Evolutionary conservation across 192 early-diverging fungal species (phyloP), one percentile per base, ranked within the genome.

Genomic region (Gryganskiella cystojenkinii): DNA sequence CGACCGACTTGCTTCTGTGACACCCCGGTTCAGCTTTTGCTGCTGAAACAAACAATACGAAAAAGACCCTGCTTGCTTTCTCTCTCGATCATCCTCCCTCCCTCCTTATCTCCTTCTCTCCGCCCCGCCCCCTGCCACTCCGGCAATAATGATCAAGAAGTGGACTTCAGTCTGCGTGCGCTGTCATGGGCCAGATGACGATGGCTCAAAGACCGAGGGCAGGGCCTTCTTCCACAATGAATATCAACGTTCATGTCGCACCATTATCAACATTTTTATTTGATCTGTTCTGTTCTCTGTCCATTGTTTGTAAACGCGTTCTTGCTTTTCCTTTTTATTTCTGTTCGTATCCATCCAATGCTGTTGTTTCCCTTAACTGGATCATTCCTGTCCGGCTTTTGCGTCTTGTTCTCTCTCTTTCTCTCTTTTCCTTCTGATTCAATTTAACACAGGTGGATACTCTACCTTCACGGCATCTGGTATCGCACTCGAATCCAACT

Each of bases 191-290:
- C 66, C 74, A 4, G 74, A 78, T 49, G 66, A 69, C 10, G 60
- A 42, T 46, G 74, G 74, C 56, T 44, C 65, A 34, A 78, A 78
- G 67, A 78, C 74, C 20, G 74, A 78, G 24, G 74, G 74, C 74
- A 24, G 74, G 6, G 74, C 74, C 56, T 78, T 78, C 56, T 78
- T 78, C 34, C 74, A 78, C 43, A 78, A 78, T 64, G 74, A 78
- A 78, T 78, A 78, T 78, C 74, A 69, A 78, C 61, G n/a, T n/a
- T n/a, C n/a, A n/a, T 51, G 13, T 57, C 33, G 30, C 19, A 22
- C 31, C 52, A 22, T 54, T 54, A 30, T 54, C 31, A 30, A 50
- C 17, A 54, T 54, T 31, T 17, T 22, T 3, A 11, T 54, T 20
- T 54, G 11, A 30, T 54, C 11, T 28, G 25, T 54, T 10, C 6